These are phyloP conservation scores for Gracilariopsis chorda DNA, from an alignment of 23 red algal genomes.

Conservation along the genomic window DNA sequence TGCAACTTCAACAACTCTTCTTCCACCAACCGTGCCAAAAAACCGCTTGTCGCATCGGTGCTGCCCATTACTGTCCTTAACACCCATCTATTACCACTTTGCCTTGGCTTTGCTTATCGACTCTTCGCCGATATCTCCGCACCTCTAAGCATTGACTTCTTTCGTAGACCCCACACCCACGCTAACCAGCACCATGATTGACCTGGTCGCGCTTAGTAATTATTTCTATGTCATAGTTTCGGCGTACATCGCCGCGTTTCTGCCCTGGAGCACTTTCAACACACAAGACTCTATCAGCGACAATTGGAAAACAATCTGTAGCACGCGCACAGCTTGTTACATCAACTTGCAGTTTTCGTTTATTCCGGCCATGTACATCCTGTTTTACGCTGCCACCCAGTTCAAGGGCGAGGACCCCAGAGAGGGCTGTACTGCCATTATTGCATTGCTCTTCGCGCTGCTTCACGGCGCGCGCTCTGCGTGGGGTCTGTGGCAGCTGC, in stretches of 20 bases:
- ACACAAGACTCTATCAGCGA: not conserved
- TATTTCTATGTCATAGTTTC: not conserved
- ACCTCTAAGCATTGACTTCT: too few species aligned
- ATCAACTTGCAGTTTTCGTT: not conserved
- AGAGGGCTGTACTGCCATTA: slow-evolving; percentile 9
- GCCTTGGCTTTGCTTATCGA: too few species aligned
- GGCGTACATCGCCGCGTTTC: slow-evolving; percentile 1
- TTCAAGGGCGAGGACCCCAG: not conserved
- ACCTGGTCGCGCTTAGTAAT: not conserved
- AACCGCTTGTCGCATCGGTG: too few species aligned
- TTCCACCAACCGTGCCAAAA: too few species aligned
- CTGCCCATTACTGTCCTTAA: too few species aligned
- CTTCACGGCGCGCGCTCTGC: not conserved
- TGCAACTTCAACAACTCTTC: too few species aligned
- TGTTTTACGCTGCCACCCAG: not conserved
- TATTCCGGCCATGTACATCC: not conserved
- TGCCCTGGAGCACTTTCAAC: slow-evolving; percentile 3
- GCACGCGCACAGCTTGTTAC: not conserved
- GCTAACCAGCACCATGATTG: too few species aligned
- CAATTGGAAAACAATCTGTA: not conserved
- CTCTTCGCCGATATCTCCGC: too few species aligned
- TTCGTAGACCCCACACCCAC: too few species aligned
- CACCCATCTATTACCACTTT: too few species aligned
- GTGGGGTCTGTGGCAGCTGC: slow-evolving; percentile 20
- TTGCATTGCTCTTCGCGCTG: slow-evolving; percentile 14